A percentile compares a stretch with the other conserved stretches of the same genome.
Conservation (phyloP, 2,329 filamentous ascomycete genomes). For the Nothophoma quercina region DNA sequence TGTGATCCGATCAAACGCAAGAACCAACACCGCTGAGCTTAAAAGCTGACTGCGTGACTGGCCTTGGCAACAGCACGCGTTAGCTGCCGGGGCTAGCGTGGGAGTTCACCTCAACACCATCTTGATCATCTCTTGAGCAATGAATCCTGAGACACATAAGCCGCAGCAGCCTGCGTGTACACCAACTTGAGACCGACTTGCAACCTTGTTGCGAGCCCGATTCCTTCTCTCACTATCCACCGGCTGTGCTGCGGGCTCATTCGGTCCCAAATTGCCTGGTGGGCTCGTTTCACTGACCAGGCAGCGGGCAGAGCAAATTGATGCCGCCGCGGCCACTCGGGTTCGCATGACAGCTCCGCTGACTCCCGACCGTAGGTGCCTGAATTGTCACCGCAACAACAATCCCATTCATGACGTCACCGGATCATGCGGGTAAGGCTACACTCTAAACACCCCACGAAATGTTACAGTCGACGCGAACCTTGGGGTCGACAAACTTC, state of each 20-base stretch:
- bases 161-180: slow-evolving; percentile 3
- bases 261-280: neutral
- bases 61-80: neutral
- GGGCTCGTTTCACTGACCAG: slow-evolving; percentile 4
- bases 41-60: slow-evolving; percentile 14
- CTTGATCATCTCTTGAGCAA: neutral
- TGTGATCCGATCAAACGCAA: slow-evolving; percentile 2
- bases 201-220: slow-evolving; percentile 8
- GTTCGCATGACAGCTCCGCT: slow-evolving; percentile 4
- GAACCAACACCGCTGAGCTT: neutral
- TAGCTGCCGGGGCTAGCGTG: slow-evolving; percentile 12
- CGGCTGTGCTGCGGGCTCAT: slow-evolving; percentile 10
- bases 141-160: slow-evolving; percentile 2
- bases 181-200: slow-evolving; percentile 2
- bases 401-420: slow-evolving; percentile 14
- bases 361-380: neutral
- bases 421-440: slow-evolving; percentile 5
- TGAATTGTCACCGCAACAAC: neutral
- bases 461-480: neutral
- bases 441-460: slow-evolving; percentile 6
- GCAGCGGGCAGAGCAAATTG: neutral
- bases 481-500: neutral
- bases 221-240: neutral
- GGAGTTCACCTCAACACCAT: slow-evolving; percentile 7
- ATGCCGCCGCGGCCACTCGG: neutral